Evolutionary conservation across 2,329 filamentous ascomycete genomes (phyloP).

Genomic region (Talaromyces islandicus): DNA sequence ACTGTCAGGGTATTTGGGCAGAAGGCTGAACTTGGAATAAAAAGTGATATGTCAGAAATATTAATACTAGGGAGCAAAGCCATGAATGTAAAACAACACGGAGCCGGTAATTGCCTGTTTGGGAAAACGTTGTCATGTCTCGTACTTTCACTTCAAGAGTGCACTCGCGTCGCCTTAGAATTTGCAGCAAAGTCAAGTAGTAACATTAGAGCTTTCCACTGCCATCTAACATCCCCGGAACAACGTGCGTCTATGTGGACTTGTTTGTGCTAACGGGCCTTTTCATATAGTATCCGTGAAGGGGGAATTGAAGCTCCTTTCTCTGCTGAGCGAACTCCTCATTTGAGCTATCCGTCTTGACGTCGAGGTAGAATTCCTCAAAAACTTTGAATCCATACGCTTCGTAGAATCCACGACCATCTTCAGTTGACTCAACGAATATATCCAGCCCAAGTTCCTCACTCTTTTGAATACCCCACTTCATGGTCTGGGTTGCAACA

Average conservation of each 20-base stretch:
- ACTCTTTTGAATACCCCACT: not conserved
- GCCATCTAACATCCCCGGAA: no score
- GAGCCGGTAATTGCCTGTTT: no score
- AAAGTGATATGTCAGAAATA: not conserved
- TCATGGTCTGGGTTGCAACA: not conserved
- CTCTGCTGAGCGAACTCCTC: not conserved
- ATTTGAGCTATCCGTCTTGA: not conserved
- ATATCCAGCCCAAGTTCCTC: not conserved
- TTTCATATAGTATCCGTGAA: conserved; percentile 1
- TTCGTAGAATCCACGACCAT: not conserved
- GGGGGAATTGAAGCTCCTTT: not conserved
- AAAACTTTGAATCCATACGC: not conserved
- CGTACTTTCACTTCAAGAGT: no score
- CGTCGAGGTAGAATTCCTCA: not conserved
- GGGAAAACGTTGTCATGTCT: no score
- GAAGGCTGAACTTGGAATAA: not conserved
- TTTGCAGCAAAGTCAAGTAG: no score
- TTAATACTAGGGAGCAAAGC: not conserved
- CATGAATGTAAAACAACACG: not conserved
- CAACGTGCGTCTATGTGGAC: not conserved
- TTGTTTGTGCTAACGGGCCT: not conserved
- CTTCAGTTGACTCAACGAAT: conserved; percentile 1
- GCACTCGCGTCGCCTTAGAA: no score
- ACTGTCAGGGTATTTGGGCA: not conserved
- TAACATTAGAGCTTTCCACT: no score